Conservation (phyloP, 768 basidiomycete genomes). For the Termitomyces sp. region DNA sequence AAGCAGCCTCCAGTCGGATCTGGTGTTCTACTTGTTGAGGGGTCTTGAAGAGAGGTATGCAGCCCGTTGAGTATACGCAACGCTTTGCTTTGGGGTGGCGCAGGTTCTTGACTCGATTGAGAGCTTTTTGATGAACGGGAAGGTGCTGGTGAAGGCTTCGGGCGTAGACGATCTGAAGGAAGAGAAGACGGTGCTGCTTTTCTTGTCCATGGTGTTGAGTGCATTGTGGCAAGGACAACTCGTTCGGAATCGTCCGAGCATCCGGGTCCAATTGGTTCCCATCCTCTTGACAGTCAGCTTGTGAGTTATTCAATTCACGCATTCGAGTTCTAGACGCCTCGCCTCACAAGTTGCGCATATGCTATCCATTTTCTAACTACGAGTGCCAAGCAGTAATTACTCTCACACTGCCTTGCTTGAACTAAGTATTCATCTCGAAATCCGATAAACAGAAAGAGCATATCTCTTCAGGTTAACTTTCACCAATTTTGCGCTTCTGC, state of each 20-base stretch:
- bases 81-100: slow-evolving; percentile 39
- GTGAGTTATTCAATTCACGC: no score
- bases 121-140: slow-evolving; percentile 28
- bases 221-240: slow-evolving; percentile 20
- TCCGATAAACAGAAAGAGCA: no score
- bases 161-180: slow-evolving; percentile 49
- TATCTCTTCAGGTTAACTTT: no score
- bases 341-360: no score
- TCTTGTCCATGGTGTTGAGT: slow-evolving; percentile 39
- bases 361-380: no score
- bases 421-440: no score
- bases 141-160: slow-evolving; percentile 18
- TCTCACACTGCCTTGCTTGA: no score
- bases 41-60: slow-evolving; percentile 29
- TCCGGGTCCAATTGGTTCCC: no score
- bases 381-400: no score
- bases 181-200: slow-evolving; percentile 32
- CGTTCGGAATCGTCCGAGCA: neutral
- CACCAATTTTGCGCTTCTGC: no score
- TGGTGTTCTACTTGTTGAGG: slow-evolving; percentile 21
- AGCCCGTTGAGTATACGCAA: slow-evolving; percentile 44
- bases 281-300: no score
- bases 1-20: slow-evolving; percentile 67
- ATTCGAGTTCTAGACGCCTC: no score
- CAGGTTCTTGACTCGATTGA: slow-evolving; percentile 20